These are phyloP conservation scores for Pseudogymnoascus sp. DNA, from an alignment of 2,329 filamentous ascomycete genomes.

Conservation along the genomic window DNA sequence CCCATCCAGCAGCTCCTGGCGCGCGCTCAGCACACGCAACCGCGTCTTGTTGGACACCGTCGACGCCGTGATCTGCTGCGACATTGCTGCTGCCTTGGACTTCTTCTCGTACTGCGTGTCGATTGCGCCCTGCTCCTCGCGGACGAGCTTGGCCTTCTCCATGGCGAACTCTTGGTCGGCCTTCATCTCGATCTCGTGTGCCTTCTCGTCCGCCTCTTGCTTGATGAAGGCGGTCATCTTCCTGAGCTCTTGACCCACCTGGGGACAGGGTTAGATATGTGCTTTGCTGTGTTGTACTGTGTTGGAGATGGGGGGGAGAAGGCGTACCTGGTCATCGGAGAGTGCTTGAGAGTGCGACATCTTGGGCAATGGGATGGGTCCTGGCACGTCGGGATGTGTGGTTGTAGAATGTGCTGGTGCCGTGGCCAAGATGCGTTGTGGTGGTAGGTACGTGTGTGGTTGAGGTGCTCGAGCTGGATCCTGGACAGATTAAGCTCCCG, in stretches of 20 bases:
- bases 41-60: conserved; percentile 95
- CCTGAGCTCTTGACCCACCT: conserved; percentile 97
- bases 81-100: conserved; percentile 97
- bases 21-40: conserved; percentile 74
- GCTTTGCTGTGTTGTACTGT: conserved; percentile 11
- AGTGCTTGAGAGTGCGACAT: conserved; percentile 93
- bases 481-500: conserved; percentile 9
- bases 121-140: conserved; percentile 87
- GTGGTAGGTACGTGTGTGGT: conserved; percentile 1
- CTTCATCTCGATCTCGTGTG: conserved; percentile 94
- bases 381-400: conserved; percentile 8
- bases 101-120: conserved; percentile 95
- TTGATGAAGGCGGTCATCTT: conserved; percentile 99
- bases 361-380: conserved; percentile 36
- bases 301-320: conserved; percentile 9
- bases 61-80: conserved; percentile 95
- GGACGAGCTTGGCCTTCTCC: conserved; percentile 97
- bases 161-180: conserved; percentile 98
- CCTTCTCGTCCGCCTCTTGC: conserved; percentile 95
- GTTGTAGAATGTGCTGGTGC: conserved; percentile 1
- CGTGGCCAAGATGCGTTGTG: not conserved
- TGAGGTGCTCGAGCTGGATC: conserved; percentile 3
- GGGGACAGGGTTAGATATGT: conserved; percentile 13
- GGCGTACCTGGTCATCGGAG: conserved; percentile 85
- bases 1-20: conserved; percentile 83